These are phyloP conservation scores for Phytophthora multivora DNA, from an alignment of 352 stramenopile species.

Conservation along the genomic window DNA sequence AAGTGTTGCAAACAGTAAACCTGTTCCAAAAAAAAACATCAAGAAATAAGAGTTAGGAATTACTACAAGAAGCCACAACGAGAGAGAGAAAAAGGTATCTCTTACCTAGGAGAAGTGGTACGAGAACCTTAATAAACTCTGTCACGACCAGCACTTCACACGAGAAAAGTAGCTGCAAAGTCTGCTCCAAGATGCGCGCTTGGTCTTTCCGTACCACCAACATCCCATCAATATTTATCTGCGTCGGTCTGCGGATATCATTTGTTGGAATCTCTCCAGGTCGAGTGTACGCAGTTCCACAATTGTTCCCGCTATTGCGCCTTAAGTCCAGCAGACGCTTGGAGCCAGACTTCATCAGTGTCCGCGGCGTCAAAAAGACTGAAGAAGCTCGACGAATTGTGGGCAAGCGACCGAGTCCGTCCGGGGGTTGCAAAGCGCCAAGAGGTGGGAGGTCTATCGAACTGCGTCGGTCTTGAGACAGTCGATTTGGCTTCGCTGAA, in stretches of 20 bases:
- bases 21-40: constrained; percentile 5
- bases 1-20: constrained; percentile 21
- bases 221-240: constrained; percentile 37
- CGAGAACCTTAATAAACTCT: constrained; percentile 43
- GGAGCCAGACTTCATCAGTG: constrained; percentile 22
- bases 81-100: background rate
- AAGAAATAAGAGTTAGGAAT: background rate
- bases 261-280: background rate
- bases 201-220: constrained; percentile 33
- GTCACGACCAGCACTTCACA: constrained; percentile 41
- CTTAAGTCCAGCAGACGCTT: constrained; percentile 33
- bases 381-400: constrained; percentile 13
- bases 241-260: constrained; percentile 5
- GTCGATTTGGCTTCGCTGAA: constrained; percentile 3
- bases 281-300: background rate
- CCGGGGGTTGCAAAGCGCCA: constrained; percentile 4
- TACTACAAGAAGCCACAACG: no score
- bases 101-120: constrained; percentile 36
- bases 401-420: constrained; percentile 1
- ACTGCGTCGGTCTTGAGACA: constrained; percentile 2
- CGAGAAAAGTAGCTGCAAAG: constrained; percentile 39
- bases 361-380: constrained; percentile 29
- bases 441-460: constrained; percentile 21
- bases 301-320: constrained; percentile 3
- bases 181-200: constrained; percentile 35